phyloP scores from a whole-genome alignment of 1,284 basidiomycete species.

The Neonothopanus nambi region DNA sequence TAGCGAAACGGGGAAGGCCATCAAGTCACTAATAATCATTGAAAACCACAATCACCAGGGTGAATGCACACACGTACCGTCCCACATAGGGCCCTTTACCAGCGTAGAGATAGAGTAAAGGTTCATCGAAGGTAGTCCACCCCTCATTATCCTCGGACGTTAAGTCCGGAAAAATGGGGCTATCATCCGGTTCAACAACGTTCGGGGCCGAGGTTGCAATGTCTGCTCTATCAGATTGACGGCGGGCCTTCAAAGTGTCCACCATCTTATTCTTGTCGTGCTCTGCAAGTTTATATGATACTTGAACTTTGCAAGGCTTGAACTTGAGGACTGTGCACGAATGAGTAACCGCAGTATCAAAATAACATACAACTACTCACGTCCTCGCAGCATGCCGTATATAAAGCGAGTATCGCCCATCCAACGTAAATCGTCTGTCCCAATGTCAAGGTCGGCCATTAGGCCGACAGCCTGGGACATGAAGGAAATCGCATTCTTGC shows the following conservation, averaged over 20 bases:
- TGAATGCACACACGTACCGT: slow-evolving; percentile 40
- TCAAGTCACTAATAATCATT: slow-evolving; percentile 58
- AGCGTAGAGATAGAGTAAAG: slow-evolving; percentile 70
- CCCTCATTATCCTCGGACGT: slow-evolving; percentile 50
- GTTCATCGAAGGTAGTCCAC: slow-evolving; percentile 72
- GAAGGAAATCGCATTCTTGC: slow-evolving; percentile 78
- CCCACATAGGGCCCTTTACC: slow-evolving; percentile 75
- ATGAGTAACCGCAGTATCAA: not conserved
- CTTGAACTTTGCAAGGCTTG: slow-evolving; percentile 67
- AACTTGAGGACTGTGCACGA: slow-evolving; percentile 56
- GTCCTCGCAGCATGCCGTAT: slow-evolving; percentile 77
- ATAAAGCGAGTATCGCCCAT: slow-evolving; percentile 93
- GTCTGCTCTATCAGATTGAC: slow-evolving; percentile 7
- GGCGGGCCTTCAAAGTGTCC: slow-evolving; percentile 38
- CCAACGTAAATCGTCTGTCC: slow-evolving; percentile 89
- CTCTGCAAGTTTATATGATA: slow-evolving; percentile 73
- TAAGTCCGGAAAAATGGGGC: slow-evolving; percentile 41
- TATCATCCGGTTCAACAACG: slow-evolving; percentile 17
- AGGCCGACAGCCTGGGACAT: slow-evolving; percentile 88
- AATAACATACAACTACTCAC: slow-evolving; percentile 36
- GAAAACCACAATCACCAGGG: slow-evolving; percentile 5
- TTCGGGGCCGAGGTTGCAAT: slow-evolving; percentile 15
- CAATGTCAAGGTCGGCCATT: slow-evolving; percentile 89
- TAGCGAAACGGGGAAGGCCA: slow-evolving; percentile 84
- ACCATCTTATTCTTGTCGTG: slow-evolving; percentile 77